These are phyloP conservation scores for Platanthera guangdongensis DNA, from an alignment of 106 monocot genomes.

Conservation along the genomic window DNA sequence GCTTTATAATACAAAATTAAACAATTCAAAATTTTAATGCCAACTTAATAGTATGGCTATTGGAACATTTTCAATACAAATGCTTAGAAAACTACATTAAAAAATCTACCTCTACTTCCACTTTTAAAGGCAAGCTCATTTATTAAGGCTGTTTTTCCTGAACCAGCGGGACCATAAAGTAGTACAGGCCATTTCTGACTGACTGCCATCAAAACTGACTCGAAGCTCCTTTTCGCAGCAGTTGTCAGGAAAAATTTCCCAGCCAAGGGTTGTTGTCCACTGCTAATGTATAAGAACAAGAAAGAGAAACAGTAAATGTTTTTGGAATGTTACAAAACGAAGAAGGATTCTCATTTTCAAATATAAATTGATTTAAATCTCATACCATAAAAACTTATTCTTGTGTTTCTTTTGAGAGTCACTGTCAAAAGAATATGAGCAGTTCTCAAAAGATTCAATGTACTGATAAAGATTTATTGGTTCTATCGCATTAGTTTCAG, in stretches of 20 bases:
- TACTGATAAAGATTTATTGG: slow-evolving; percentile 10
- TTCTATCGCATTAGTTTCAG: slow-evolving; percentile 14
- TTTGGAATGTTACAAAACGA: background rate
- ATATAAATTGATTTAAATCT: background rate
- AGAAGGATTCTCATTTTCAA: background rate
- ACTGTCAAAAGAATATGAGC: slow-evolving; percentile 12
- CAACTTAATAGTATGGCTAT: background rate
- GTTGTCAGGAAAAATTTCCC: slow-evolving; percentile 53
- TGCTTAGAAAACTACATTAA: background rate
- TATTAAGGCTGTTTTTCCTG: slow-evolving; percentile 82
- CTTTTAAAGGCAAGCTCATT: slow-evolving; percentile 42
- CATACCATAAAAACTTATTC: slow-evolving; percentile 29
- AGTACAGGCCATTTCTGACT: slow-evolving; percentile 88
- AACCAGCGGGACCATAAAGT: slow-evolving; percentile 71
- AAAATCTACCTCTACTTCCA: slow-evolving; percentile 50
- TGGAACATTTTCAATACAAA: background rate
- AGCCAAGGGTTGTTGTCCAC: slow-evolving; percentile 7
- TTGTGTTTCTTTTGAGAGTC: slow-evolving; percentile 4
- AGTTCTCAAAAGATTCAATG: slow-evolving; percentile 24
- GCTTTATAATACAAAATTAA: background rate
- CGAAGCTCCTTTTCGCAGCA: slow-evolving; percentile 58
- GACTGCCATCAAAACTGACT: slow-evolving; percentile 66
- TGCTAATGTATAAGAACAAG: slow-evolving; percentile 8
- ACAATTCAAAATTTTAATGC: background rate
- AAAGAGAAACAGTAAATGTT: background rate